These are phyloP conservation scores for Acorus calamus DNA, from an alignment of 106 monocot species.

Conservation along the genomic window DNA sequence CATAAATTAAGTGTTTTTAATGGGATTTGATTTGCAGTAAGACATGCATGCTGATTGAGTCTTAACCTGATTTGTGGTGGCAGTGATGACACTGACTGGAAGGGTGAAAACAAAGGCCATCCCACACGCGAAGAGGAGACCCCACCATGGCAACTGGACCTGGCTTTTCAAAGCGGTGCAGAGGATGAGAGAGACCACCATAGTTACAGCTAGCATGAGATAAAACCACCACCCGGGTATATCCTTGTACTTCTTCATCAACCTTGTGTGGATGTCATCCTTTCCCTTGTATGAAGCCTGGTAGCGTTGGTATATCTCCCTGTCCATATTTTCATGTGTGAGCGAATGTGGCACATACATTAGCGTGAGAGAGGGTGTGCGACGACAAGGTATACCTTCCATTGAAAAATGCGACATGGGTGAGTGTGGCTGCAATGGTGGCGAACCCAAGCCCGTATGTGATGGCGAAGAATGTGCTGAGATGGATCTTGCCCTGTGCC, in stretches of 20 bases:
- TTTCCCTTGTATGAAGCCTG: slow-evolving; percentile 66
- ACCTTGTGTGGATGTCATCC: slow-evolving; percentile 71
- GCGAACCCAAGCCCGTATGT: slow-evolving; percentile 82
- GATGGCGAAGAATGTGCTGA: slow-evolving; percentile 81
- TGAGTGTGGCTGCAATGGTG: slow-evolving; percentile 69
- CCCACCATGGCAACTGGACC: slow-evolving; percentile 94
- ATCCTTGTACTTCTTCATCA: slow-evolving; percentile 79
- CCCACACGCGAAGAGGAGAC: slow-evolving; percentile 69
- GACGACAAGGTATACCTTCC: slow-evolving; percentile 42
- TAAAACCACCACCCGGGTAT: slow-evolving; percentile 93
- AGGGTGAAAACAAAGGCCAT: slow-evolving; percentile 90
- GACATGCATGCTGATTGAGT: background rate
- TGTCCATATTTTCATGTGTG: slow-evolving; percentile 9
- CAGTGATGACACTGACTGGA: slow-evolving; percentile 91
- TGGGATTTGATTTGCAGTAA: too few species aligned
- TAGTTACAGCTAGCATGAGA: slow-evolving; percentile 24
- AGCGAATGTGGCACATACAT: background rate
- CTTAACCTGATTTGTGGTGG: slow-evolving; percentile 87
- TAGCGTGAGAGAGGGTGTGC: background rate
- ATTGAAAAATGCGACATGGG: slow-evolving; percentile 79
- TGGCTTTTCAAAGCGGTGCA: slow-evolving; percentile 61
- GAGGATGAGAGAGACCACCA: slow-evolving; percentile 50
- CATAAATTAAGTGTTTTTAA: background rate
- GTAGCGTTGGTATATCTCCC: slow-evolving; percentile 71
- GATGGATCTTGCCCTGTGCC: slow-evolving; percentile 47